phyloP scores from a whole-genome alignment of 306 rosid genomes.

The Cucurbita moschata region DNA sequence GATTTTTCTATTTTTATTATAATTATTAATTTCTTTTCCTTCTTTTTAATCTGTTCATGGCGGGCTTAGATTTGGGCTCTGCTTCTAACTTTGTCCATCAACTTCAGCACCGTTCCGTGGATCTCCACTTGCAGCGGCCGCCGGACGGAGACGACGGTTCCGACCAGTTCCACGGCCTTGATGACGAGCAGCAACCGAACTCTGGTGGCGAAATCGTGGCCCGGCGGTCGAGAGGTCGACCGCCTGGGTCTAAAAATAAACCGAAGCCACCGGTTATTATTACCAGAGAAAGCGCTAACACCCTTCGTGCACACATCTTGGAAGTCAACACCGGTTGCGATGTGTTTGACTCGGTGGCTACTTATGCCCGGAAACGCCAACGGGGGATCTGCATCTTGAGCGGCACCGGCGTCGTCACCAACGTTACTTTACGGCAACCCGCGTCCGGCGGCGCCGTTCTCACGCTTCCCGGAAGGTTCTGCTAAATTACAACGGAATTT shows the following conservation, averaged over 20 bases:
- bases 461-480: slow-evolving; percentile 48
- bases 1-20: slow-evolving; percentile 6
- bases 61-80: slow-evolving; percentile 93
- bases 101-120: slow-evolving; percentile 48
- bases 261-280: slow-evolving; percentile 71
- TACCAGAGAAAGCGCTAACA: slow-evolving; percentile 76
- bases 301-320: slow-evolving; percentile 79
- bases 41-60: slow-evolving; percentile 45
- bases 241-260: slow-evolving; percentile 73
- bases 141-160: slow-evolving; percentile 18
- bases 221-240: slow-evolving; percentile 74
- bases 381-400: slow-evolving; percentile 87
- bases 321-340: slow-evolving; percentile 75
- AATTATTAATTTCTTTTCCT: slow-evolving; percentile 21
- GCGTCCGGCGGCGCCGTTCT: slow-evolving; percentile 38
- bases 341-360: slow-evolving; percentile 67
- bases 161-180: background rate
- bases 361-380: slow-evolving; percentile 61
- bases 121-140: slow-evolving; percentile 44
- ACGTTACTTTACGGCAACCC: slow-evolving; percentile 61
- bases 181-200: slow-evolving; percentile 16
- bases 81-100: slow-evolving; percentile 80
- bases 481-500: background rate
- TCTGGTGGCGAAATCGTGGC: slow-evolving; percentile 32
- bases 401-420: slow-evolving; percentile 68